Percentiles rank a stretch among this genome's conserved stretches.
These are phyloP conservation scores for Candida oleophila DNA, from an alignment of 805 yeast genomes.

Conservation along the genomic window DNA sequence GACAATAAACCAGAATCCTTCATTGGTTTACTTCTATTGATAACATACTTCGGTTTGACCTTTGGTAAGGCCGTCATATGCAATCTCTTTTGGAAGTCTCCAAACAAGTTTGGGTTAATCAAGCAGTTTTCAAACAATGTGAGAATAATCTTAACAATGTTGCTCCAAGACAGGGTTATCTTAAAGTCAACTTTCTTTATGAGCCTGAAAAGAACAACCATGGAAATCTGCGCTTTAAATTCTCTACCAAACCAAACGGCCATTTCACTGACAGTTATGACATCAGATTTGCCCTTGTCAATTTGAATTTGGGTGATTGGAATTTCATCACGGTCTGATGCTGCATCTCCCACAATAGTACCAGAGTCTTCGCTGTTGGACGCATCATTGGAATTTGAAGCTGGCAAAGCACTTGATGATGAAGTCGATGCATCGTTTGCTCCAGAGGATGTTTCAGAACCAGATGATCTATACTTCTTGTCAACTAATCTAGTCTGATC, in stretches of 20 bases:
- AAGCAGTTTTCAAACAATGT: slow-evolving; percentile 72
- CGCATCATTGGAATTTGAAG: slow-evolving; percentile 21
- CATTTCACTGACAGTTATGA: slow-evolving; percentile 74
- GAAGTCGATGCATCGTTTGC: slow-evolving; percentile 5
- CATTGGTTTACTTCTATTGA: slow-evolving; percentile 61
- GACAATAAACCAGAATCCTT: slow-evolving; percentile 81
- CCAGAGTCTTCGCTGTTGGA: not conserved
- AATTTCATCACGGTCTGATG: slow-evolving; percentile 31
- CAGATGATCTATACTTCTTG: slow-evolving; percentile 23
- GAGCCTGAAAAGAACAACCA: slow-evolving; percentile 81
- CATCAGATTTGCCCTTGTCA: slow-evolving; percentile 30
- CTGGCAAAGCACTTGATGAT: not conserved
- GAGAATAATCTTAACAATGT: slow-evolving; percentile 57
- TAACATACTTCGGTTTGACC: slow-evolving; percentile 65
- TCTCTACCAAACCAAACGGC: slow-evolving; percentile 86
- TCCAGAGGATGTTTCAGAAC: not conserved
- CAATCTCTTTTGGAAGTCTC: slow-evolving; percentile 58
- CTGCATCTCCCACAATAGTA: not conserved
- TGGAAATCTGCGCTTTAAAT: slow-evolving; percentile 86
- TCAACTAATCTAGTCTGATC: slow-evolving; percentile 66
- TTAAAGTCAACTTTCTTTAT: slow-evolving; percentile 55
- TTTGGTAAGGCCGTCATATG: slow-evolving; percentile 54
- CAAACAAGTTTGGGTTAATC: slow-evolving; percentile 57
- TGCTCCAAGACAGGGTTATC: slow-evolving; percentile 59
- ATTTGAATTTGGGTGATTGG: slow-evolving; percentile 47